phyloP scores from a whole-genome alignment of 331 rosid species.

The Quercus phellos region DNA sequence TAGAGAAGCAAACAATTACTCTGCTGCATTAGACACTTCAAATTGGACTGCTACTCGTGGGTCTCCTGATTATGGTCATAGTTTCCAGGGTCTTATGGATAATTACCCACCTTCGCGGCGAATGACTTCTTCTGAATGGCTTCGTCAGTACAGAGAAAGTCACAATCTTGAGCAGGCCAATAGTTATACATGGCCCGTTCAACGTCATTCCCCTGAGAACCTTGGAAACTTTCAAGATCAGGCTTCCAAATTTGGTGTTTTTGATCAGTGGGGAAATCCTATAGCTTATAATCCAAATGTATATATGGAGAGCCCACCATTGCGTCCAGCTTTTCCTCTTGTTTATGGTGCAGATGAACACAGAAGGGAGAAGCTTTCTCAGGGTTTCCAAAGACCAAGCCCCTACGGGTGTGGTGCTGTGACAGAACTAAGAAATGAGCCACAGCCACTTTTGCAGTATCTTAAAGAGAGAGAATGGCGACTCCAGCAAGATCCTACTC shows the following conservation, averaged over 20 bases:
- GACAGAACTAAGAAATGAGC: conserved; percentile 59
- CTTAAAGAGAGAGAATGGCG: conserved; percentile 75
- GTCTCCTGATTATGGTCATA: conserved; percentile 38
- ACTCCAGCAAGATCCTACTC: conserved; percentile 57
- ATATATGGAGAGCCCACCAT: conserved; percentile 40
- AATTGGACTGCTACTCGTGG: conserved; percentile 48
- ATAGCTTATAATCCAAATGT: conserved; percentile 36
- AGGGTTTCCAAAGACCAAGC: conserved; percentile 55
- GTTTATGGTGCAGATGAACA: conserved; percentile 40
- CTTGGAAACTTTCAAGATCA: conserved; percentile 32
- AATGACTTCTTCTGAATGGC: conserved; percentile 97
- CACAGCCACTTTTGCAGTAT: conserved; percentile 59
- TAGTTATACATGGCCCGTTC: conserved; percentile 37
- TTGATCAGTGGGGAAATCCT: conserved; percentile 43
- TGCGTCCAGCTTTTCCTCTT: conserved; percentile 44
- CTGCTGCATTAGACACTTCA: conserved; percentile 34
- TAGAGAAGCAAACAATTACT: conserved; percentile 10
- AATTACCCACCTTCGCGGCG: conserved; percentile 46
- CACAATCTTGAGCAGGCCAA: conserved; percentile 32
- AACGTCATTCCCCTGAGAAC: conserved; percentile 31
- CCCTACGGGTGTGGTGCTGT: conserved; percentile 56
- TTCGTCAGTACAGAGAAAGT: conserved; percentile 75
- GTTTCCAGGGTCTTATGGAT: conserved; percentile 29
- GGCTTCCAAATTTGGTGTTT: conserved; percentile 36
- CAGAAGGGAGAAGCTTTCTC: conserved; percentile 29